These are phyloP conservation scores for Takakia lepidozioides DNA, from an alignment of 225 moss, liverwort and hornwort genomes.

Conservation along the genomic window DNA sequence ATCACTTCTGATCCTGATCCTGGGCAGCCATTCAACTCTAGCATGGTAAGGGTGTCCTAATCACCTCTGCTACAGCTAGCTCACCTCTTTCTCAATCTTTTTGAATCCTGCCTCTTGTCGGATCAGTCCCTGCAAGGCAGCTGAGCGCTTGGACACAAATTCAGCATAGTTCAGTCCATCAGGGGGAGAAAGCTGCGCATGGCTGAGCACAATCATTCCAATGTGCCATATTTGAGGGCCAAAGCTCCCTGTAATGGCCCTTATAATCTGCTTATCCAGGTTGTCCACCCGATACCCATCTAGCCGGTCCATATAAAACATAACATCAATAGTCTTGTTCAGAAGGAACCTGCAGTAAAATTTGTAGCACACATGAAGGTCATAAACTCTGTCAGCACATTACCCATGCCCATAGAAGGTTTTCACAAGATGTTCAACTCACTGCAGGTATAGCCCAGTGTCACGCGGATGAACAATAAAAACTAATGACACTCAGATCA, in stretches of 20 bases:
- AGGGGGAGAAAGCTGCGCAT: slow-evolving; percentile 88
- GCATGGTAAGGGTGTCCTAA: no score
- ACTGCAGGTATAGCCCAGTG: no score
- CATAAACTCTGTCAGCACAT: neutral
- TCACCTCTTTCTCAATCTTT: slow-evolving; percentile 68
- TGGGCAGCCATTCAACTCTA: no score
- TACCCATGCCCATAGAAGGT: neutral
- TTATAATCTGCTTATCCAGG: slow-evolving; percentile 88
- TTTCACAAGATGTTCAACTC: no score
- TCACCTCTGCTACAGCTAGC: neutral
- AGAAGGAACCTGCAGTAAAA: slow-evolving; percentile 68
- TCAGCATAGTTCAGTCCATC: slow-evolving; percentile 81
- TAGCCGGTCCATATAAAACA: slow-evolving; percentile 88
- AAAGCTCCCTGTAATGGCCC: slow-evolving; percentile 81
- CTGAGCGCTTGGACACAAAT: slow-evolving; percentile 72
- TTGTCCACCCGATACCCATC: slow-evolving; percentile 98
- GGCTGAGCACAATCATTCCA: slow-evolving; percentile 70
- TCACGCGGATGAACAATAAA: no score
- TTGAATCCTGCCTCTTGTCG: slow-evolving; percentile 83
- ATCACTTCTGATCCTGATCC: no score
- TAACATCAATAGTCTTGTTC: slow-evolving; percentile 90
- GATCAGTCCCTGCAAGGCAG: slow-evolving; percentile 76
- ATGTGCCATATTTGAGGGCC: slow-evolving; percentile 90
- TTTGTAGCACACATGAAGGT: neutral
- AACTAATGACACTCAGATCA: no score